A percentile compares a stretch with the other conserved stretches of the same genome.
Conservation (phyloP, 768 basidiomycete genomes). For the Lenzites betulinus region DNA sequence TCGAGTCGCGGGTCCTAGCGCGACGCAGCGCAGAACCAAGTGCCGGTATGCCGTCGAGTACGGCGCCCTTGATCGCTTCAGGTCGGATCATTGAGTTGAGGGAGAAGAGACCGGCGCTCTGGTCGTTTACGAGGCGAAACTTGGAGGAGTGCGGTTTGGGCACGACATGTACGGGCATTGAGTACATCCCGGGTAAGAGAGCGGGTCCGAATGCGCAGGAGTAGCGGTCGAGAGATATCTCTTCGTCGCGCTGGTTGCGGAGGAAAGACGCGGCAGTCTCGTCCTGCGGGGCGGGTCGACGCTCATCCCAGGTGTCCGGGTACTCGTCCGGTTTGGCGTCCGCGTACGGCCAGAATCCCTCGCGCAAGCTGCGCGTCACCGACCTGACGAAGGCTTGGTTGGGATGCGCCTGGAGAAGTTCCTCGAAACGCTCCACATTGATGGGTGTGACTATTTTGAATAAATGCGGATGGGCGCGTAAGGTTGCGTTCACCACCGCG, state of each 20-base stretch:
- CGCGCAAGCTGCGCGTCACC: constrained; percentile 30
- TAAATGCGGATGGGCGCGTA: constrained; percentile 29
- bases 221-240: constrained; percentile 16
- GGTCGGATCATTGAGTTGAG: too few species aligned
- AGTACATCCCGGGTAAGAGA: too few species aligned
- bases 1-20: not conserved
- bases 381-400: constrained; percentile 41
- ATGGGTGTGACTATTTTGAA: too few species aligned
- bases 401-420: constrained; percentile 36
- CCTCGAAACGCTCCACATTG: constrained; percentile 35
- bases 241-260: constrained; percentile 21
- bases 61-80: too few species aligned
- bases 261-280: not conserved
- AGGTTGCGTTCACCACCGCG: constrained; percentile 21
- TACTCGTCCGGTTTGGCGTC: too few species aligned
- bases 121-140: constrained; percentile 42
- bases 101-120: constrained; percentile 36
- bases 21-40: constrained; percentile 22
- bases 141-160: constrained; percentile 39
- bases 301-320: constrained; percentile 23
- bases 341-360: constrained; percentile 44
- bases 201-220: constrained; percentile 35
- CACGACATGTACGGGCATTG: constrained; percentile 43
- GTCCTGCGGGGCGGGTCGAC: not conserved
- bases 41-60: too few species aligned